phyloP scores from a whole-genome alignment of 2,329 filamentous ascomycete genomes.

The Incumbomyces delicatus region DNA sequence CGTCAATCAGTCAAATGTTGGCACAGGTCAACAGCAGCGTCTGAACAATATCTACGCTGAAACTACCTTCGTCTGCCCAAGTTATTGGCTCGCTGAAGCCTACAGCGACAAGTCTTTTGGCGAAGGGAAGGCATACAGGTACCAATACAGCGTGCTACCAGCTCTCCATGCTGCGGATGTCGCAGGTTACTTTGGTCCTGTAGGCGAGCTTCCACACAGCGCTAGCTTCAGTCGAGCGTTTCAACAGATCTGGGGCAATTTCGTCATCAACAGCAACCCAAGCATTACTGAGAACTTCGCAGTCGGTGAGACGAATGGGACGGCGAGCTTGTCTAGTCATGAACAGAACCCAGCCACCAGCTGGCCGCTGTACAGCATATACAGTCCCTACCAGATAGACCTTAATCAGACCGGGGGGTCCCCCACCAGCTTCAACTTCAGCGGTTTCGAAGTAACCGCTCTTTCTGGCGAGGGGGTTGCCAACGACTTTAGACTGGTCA shows the following conservation, averaged over 20 bases:
- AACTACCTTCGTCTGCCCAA: slow-evolving; percentile 46
- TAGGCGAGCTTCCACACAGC: slow-evolving; percentile 19
- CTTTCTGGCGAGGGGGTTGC: slow-evolving; percentile 25
- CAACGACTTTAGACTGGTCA: slow-evolving; percentile 33
- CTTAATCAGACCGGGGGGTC: slow-evolving; percentile 40
- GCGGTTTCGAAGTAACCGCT: slow-evolving; percentile 21
- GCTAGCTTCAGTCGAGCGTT: slow-evolving; percentile 31
- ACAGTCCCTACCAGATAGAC: slow-evolving; percentile 32
- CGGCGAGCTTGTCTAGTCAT: slow-evolving; percentile 13
- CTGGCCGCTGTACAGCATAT: slow-evolving; percentile 30
- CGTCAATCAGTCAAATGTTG: slow-evolving; percentile 40
- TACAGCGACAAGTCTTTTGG: slow-evolving; percentile 41
- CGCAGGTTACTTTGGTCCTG: slow-evolving; percentile 11
- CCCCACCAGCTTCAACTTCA: slow-evolving; percentile 13
- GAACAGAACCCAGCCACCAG: slow-evolving; percentile 21
- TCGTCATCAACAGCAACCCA: slow-evolving; percentile 35
- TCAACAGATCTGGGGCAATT: slow-evolving; percentile 39
- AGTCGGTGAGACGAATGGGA: slow-evolving; percentile 21
- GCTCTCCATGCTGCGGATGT: slow-evolving; percentile 45
- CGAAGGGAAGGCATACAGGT: slow-evolving; percentile 35
- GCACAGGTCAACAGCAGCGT: slow-evolving; percentile 46
- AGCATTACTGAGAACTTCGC: slow-evolving; percentile 27
- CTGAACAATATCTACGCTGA: slow-evolving; percentile 46
- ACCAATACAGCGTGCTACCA: slow-evolving; percentile 44
- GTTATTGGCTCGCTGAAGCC: slow-evolving; percentile 45